A percentile compares a stretch with the other conserved stretches of the same genome.
phyloP scores from a whole-genome alignment of 768 basidiomycete species.

The Cyclocybe cylindracea region DNA sequence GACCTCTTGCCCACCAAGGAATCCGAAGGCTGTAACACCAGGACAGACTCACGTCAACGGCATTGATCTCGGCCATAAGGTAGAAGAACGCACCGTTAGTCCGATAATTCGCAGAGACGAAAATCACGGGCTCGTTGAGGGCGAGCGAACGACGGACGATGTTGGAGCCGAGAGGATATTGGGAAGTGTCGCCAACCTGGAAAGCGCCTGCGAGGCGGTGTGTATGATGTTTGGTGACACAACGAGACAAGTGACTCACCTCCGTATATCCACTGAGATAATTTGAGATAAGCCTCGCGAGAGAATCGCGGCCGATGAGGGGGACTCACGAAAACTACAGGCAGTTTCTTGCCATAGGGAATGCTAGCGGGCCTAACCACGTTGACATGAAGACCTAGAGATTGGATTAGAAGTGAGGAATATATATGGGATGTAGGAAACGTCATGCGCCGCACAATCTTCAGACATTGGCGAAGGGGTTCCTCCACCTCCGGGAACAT shows the following conservation, averaged over 20 bases:
- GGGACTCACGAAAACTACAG: constrained; percentile 41
- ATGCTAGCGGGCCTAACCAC: constrained; percentile 34
- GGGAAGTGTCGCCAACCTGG: constrained; percentile 22
- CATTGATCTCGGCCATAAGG: neutral
- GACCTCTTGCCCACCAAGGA: constrained; percentile 40
- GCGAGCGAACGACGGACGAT: constrained; percentile 34
- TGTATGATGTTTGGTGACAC: neutral
- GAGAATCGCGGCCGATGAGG: constrained; percentile 3
- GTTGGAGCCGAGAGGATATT: constrained; percentile 17
- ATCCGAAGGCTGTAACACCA: constrained; percentile 33
- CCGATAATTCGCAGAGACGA: constrained; percentile 42
- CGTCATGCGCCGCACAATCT: constrained; percentile 25
- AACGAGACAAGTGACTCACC: constrained; percentile 14
- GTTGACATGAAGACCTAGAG: constrained; percentile 41
- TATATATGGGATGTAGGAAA: neutral
- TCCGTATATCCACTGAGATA: constrained; percentile 32
- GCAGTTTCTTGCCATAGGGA: constrained; percentile 28
- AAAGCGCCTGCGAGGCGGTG: constrained; percentile 28
- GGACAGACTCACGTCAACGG: neutral
- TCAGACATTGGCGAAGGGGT: constrained; percentile 17
- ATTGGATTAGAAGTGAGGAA: neutral
- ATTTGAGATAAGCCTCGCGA: constrained; percentile 3
- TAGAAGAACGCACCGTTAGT: constrained; percentile 23
- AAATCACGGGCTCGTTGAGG: constrained; percentile 32
- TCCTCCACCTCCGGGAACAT: neutral